A percentile compares a stretch with the other conserved stretches of the same genome.
Conservation (phyloP, 305 asterid species). For the Ajuga reptans region DNA sequence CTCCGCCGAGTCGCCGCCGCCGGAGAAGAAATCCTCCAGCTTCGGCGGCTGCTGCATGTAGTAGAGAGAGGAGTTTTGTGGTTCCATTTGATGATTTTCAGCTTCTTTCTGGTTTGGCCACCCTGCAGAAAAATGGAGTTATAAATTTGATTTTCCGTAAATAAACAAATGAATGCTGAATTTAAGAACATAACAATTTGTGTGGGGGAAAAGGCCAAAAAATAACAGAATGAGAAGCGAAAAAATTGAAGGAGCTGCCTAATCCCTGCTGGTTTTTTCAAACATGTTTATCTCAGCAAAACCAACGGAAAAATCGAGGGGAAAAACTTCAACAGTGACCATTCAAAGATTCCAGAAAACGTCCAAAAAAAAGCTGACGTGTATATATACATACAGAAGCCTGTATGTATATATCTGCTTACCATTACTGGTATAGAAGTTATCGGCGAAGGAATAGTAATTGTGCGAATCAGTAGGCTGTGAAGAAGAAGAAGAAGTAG, state of each 20-base stretch:
- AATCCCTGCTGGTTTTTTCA: conserved; percentile 18
- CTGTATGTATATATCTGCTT: neutral
- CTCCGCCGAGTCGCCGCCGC: conserved; percentile 65
- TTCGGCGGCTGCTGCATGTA: conserved; percentile 65
- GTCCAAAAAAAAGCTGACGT: conserved; percentile 14
- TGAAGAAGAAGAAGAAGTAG: too few relatives aligned
- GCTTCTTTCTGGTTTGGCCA: conserved; percentile 46
- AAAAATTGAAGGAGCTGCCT: neutral
- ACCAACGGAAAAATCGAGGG: conserved; percentile 39
- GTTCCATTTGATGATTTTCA: conserved; percentile 27
- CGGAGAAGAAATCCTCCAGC: conserved; percentile 74
- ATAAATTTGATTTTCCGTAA: too few relatives aligned
- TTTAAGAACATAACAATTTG: conserved; percentile 19
- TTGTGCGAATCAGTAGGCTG: too few relatives aligned
- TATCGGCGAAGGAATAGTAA: too few relatives aligned
- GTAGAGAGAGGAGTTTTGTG: conserved; percentile 26
- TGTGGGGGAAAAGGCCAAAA: conserved; percentile 23
- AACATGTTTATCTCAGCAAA: conserved; percentile 31
- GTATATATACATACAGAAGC: neutral
- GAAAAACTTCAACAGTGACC: neutral
- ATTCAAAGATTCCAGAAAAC: conserved; percentile 22
- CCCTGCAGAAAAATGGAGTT: conserved; percentile 24
- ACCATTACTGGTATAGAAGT: too few relatives aligned
- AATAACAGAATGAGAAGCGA: conserved; percentile 17
- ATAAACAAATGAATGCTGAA: neutral